These are phyloP conservation scores for Penicillium sp. DNA, from an alignment of 2,329 filamentous ascomycete genomes.

Conservation along the genomic window DNA sequence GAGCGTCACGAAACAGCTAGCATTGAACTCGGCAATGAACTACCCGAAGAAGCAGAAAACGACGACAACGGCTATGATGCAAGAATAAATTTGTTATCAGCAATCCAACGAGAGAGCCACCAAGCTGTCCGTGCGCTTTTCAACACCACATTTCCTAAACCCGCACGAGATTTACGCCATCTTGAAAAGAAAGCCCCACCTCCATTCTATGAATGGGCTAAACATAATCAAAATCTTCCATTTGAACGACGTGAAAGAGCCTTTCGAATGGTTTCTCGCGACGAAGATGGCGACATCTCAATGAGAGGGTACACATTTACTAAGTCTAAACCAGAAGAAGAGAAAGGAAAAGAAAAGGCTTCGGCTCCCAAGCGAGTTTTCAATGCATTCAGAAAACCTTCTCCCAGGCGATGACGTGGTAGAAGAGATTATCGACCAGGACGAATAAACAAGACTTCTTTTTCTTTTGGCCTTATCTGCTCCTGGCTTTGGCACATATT, in stretches of 20 bases:
- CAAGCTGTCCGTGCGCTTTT: constrained; percentile 8
- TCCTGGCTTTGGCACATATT: neutral
- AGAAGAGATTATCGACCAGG: neutral
- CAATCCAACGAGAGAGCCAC: constrained; percentile 9
- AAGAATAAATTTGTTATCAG: neutral
- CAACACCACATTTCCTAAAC: neutral
- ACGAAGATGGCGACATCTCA: constrained; percentile 5
- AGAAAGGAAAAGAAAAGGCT: neutral
- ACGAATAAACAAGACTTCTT: neutral
- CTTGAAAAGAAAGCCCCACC: constrained; percentile 32
- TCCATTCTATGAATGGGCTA: constrained; percentile 37
- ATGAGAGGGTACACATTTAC: neutral
- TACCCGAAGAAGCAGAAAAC: neutral
- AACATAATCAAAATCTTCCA: constrained; percentile 29
- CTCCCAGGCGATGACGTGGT: neutral
- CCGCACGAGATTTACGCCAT: constrained; percentile 13
- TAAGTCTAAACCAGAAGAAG: neutral
- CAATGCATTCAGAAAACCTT: neutral
- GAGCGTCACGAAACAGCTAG: constrained; percentile 31
- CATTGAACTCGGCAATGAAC: constrained; percentile 32
- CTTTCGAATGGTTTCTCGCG: neutral
- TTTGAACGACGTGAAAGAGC: constrained; percentile 27
- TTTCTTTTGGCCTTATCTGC: neutral
- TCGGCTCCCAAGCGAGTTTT: neutral
- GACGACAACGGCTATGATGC: neutral